Conservation (phyloP, 1,284 basidiomycete genomes). For the Rhizopogon parksii region DNA sequence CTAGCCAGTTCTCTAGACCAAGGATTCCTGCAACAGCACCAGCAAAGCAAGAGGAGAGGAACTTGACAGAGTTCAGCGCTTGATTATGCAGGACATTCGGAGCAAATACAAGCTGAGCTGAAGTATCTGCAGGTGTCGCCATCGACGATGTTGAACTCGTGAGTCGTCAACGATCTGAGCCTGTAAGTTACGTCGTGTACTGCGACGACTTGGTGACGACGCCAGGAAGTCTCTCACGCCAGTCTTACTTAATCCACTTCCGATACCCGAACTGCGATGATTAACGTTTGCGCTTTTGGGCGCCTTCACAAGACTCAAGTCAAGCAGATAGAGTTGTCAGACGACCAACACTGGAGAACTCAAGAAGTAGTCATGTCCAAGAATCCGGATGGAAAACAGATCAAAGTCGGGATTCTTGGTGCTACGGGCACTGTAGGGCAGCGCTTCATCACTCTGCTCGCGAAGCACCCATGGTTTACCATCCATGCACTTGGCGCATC, state of each 20-base stretch:
- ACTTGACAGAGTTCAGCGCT: conserved; percentile 58
- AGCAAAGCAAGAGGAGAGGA: conserved; percentile 74
- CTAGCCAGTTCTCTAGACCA: conserved; percentile 75
- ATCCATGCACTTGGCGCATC: conserved; percentile 89
- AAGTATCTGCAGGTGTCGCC: conserved; percentile 36
- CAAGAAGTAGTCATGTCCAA: conserved; percentile 16
- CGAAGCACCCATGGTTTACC: conserved; percentile 86
- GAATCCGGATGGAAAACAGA: conserved; percentile 17
- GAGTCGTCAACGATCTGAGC: neutral
- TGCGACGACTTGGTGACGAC: neutral
- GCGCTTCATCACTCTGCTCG: conserved; percentile 88
- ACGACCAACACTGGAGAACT: neutral
- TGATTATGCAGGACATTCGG: conserved; percentile 71
- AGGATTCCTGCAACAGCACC: conserved; percentile 82
- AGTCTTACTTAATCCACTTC: neutral
- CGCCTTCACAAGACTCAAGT: neutral
- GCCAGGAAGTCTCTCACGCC: neutral
- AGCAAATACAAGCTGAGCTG: conserved; percentile 59
- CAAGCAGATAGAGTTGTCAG: neutral
- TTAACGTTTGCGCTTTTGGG: neutral
- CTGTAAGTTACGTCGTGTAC: neutral
- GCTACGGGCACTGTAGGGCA: conserved; percentile 97
- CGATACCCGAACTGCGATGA: neutral
- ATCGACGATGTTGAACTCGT: conserved; percentile 12
- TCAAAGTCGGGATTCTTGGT: conserved; percentile 90